A percentile compares a stretch with the other conserved stretches of the same genome.
These are phyloP conservation scores for Xylaria sp. DNA, from an alignment of 2,329 filamentous ascomycete species.

Conservation along the genomic window DNA sequence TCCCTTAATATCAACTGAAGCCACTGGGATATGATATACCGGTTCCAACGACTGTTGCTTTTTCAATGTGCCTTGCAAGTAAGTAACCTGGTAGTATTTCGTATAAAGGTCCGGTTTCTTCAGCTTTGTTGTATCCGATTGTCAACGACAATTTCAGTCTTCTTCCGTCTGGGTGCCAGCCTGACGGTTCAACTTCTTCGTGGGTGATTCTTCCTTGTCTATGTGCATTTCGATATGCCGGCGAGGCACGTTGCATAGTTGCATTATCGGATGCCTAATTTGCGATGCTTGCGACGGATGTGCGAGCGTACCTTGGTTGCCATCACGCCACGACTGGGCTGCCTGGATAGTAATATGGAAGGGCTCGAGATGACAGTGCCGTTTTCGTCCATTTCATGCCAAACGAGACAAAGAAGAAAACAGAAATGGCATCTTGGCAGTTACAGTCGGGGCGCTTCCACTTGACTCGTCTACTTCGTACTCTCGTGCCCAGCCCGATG, in stretches of 20 bases:
- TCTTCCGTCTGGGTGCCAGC: neutral
- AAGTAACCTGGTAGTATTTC: neutral
- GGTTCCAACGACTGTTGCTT: neutral
- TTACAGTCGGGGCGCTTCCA: neutral
- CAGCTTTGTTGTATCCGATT: too few species aligned
- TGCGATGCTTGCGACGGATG: neutral
- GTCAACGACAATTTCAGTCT: too few species aligned
- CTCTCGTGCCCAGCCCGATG: neutral
- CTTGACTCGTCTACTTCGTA: neutral
- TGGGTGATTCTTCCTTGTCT: neutral
- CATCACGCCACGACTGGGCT: neutral
- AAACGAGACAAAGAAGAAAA: slow-evolving; percentile 1
- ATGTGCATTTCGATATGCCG: neutral
- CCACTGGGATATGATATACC: neutral
- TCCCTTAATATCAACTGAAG: neutral
- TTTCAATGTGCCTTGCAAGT: neutral
- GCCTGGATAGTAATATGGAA: neutral
- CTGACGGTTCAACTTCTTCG: neutral
- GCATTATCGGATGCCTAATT: slow-evolving; percentile 3
- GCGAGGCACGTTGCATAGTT: slow-evolving; percentile 1
- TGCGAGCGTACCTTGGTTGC: neutral
- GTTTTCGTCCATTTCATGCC: neutral
- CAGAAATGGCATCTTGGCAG: slow-evolving; percentile 1
- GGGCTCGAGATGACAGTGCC: neutral
- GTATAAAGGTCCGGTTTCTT: too few species aligned